A percentile compares a stretch with the other conserved stretches of the same genome.
Conservation (phyloP, 2,329 filamentous ascomycete species). For the Didymella pomorum region DNA sequence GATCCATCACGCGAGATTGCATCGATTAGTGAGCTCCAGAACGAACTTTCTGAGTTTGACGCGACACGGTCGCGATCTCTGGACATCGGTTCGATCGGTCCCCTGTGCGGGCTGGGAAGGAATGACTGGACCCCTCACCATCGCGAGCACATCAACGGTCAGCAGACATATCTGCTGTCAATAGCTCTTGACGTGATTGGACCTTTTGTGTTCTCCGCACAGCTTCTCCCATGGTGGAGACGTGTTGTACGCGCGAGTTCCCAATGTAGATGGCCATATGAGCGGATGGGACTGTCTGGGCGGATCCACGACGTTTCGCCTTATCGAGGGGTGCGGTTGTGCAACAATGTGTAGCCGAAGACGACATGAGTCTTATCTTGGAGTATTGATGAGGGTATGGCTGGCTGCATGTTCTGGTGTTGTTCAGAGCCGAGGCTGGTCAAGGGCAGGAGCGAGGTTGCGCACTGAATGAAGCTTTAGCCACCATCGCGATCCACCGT, state of each 20-base stretch:
- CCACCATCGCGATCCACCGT: neutral
- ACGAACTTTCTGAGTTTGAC: neutral
- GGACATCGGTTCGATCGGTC: slow-evolving; percentile 1
- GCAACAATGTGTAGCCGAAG: slow-evolving; percentile 13
- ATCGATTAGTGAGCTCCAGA: neutral
- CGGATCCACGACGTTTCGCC: slow-evolving; percentile 7
- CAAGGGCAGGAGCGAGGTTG: slow-evolving; percentile 14
- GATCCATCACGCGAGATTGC: slow-evolving; percentile 15
- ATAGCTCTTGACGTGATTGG: slow-evolving; percentile 7
- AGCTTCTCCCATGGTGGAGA: slow-evolving; percentile 8
- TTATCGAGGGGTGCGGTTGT: slow-evolving; percentile 4
- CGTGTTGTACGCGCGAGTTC: slow-evolving; percentile 15
- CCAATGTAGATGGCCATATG: slow-evolving; percentile 5
- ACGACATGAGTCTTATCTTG: slow-evolving; percentile 14
- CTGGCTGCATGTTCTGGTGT: slow-evolving; percentile 7
- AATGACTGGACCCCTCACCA: slow-evolving; percentile 15
- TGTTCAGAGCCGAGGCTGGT: slow-evolving; percentile 12
- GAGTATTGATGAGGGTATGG: slow-evolving; percentile 11
- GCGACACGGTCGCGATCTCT: slow-evolving; percentile 14
- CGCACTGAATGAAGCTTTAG: slow-evolving; percentile 19
- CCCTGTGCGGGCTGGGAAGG: slow-evolving; percentile 11
- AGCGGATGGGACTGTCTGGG: slow-evolving; percentile 9
- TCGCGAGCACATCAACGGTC: neutral
- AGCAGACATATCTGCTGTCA: slow-evolving; percentile 9
- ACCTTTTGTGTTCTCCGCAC: neutral